Percentiles rank a stretch among this genome's conserved stretches.
phyloP scores from a whole-genome alignment of 352 stramenopile genomes.

The Globisporangium carolinianum region DNA sequence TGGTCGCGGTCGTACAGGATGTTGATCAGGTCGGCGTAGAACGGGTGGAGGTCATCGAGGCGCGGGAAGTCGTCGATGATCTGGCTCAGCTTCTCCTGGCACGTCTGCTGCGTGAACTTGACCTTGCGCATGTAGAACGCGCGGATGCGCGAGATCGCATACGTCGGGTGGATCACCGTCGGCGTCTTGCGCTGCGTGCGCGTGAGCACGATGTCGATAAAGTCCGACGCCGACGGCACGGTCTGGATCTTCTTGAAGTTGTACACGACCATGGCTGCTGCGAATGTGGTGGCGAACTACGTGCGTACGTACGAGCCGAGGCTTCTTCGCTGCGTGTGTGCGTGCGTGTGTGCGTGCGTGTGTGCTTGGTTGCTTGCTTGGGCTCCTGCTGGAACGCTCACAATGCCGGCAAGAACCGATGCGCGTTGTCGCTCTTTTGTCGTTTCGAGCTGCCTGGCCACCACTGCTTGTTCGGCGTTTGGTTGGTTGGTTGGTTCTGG shows the following conservation, averaged over 20 bases:
- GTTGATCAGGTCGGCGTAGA: slow-evolving; percentile 99
- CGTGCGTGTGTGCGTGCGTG: background rate
- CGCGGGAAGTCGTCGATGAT: slow-evolving; percentile 99
- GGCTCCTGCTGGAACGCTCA: slow-evolving; percentile 12
- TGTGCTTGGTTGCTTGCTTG: slow-evolving; percentile 4
- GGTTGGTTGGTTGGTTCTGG: slow-evolving; percentile 27
- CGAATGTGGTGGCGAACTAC: background rate
- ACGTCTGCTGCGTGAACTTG: slow-evolving; percentile 99
- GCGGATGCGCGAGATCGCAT: slow-evolving; percentile 95
- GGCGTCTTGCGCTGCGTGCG: slow-evolving; percentile 98
- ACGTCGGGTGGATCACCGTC: slow-evolving; percentile 98
- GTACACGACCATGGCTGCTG: slow-evolving; percentile 93
- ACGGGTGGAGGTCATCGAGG: slow-evolving; percentile 97
- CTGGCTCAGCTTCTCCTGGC: slow-evolving; percentile 94
- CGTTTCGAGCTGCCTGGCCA: slow-evolving; percentile 16
- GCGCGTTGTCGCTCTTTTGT: slow-evolving; percentile 2
- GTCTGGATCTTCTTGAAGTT: slow-evolving; percentile 99
- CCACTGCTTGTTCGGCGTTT: slow-evolving; percentile 5
- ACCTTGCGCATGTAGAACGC: slow-evolving; percentile 98
- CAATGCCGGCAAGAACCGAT: slow-evolving; percentile 7
- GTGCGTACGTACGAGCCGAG: background rate
- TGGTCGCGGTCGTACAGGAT: slow-evolving; percentile 99
- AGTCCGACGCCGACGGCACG: slow-evolving; percentile 94
- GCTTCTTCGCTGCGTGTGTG: background rate
- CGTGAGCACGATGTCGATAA: slow-evolving; percentile 99